Conservation (phyloP, 2,329 filamentous ascomycete species). For the Nothophaeocryptopus gaeumannii region DNA sequence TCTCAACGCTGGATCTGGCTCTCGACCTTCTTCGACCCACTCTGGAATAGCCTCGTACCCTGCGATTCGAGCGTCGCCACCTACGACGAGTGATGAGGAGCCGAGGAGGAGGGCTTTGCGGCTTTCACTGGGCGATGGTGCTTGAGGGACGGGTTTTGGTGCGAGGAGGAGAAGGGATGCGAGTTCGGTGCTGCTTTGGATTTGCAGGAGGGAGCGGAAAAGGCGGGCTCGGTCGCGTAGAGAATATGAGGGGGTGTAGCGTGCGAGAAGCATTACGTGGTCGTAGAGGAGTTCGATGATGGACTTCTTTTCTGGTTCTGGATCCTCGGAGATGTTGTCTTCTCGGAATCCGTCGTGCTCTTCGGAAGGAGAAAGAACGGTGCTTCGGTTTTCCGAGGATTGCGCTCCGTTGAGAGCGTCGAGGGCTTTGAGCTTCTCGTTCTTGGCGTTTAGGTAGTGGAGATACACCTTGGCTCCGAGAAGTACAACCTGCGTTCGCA, state of each 20-base stretch:
- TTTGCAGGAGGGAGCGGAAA: constrained; percentile 77
- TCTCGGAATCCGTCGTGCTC: constrained; percentile 28
- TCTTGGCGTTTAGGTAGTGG: constrained; percentile 71
- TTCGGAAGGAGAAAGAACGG: constrained; percentile 25
- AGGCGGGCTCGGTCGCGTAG: constrained; percentile 86
- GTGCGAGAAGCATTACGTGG: constrained; percentile 77
- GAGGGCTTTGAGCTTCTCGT: constrained; percentile 36
- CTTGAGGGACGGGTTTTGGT: constrained; percentile 89
- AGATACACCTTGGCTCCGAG: constrained; percentile 96
- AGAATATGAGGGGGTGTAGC: constrained; percentile 94
- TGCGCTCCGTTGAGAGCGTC: constrained; percentile 22
- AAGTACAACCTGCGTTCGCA: constrained; percentile 87
- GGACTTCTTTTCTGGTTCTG: constrained; percentile 50
- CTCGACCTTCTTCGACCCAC: constrained; percentile 77
- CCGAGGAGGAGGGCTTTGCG: constrained; percentile 70
- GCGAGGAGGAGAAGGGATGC: constrained; percentile 87
- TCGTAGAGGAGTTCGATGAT: constrained; percentile 76
- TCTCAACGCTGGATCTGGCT: constrained; percentile 73
- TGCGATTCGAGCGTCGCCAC: constrained; percentile 58
- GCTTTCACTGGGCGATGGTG: constrained; percentile 81
- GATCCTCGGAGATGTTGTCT: constrained; percentile 20
- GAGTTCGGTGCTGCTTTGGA: constrained; percentile 73
- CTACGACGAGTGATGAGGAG: constrained; percentile 80
- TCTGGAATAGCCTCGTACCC: constrained; percentile 78
- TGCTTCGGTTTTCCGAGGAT: constrained; percentile 9